phyloP scores from a whole-genome alignment of 1,284 basidiomycete species.

The Heterobasidion parviporum region DNA sequence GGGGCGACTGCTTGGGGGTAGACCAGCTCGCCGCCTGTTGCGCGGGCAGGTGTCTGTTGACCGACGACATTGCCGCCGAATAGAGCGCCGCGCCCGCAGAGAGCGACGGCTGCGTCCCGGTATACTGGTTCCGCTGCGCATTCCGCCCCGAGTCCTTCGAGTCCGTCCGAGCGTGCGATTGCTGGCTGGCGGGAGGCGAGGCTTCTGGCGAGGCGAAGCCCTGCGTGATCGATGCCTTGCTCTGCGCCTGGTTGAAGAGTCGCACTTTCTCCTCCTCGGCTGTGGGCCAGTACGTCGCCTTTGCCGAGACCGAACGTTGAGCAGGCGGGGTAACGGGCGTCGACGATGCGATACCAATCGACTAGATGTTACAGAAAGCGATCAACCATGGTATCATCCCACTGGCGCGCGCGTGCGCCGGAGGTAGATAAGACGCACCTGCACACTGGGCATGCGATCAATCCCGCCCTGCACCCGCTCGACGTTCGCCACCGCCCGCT shows the following conservation, averaged over 20 bases:
- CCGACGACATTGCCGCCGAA: slow-evolving; percentile 34
- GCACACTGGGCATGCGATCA: slow-evolving; percentile 9
- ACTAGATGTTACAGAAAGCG: not conserved
- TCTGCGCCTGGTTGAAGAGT: slow-evolving; percentile 61
- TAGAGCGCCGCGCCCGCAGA: slow-evolving; percentile 39
- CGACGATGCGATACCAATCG: not conserved
- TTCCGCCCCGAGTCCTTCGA: slow-evolving; percentile 11
- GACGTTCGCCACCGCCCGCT: slow-evolving; percentile 55
- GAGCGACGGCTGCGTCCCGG: slow-evolving; percentile 5
- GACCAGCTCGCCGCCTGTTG: not conserved
- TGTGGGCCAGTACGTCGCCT: slow-evolving; percentile 37
- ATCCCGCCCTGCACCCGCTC: slow-evolving; percentile 43
- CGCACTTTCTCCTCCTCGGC: slow-evolving; percentile 68
- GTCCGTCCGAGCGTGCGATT: slow-evolving; percentile 8
- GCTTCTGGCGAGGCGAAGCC: slow-evolving; percentile 14
- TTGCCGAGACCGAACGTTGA: slow-evolving; percentile 2
- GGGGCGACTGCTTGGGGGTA: not conserved
- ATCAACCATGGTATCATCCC: not conserved
- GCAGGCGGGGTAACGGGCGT: slow-evolving; percentile 3
- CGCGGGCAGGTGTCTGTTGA: slow-evolving; percentile 14
- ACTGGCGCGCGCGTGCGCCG: too few relatives aligned
- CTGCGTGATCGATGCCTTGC: slow-evolving; percentile 44
- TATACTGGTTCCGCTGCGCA: slow-evolving; percentile 2
- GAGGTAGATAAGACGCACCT: slow-evolving; percentile 7
- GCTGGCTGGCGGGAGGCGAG: not conserved